Conservation (phyloP, 768 basidiomycete genomes). For the Lactifluus subvellereus region DNA sequence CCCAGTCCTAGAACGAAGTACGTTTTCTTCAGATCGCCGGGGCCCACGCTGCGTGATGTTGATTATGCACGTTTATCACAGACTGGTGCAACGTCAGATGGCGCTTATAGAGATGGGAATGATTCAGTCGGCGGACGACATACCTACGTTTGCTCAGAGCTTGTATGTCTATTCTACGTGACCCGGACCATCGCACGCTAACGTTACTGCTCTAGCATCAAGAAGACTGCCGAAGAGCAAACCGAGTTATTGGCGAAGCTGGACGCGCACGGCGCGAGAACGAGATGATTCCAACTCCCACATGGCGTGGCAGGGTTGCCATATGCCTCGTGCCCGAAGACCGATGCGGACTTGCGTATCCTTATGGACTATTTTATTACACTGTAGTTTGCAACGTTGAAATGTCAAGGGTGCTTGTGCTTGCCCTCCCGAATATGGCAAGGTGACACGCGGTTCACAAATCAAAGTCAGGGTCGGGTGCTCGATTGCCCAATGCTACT, state of each 20-base stretch:
- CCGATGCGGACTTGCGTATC: not conserved
- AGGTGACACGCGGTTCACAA: too few relatives aligned
- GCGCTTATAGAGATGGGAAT: slow-evolving; percentile 60
- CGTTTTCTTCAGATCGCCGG: slow-evolving; percentile 22
- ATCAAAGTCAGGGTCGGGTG: too few relatives aligned
- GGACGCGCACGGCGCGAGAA: slow-evolving; percentile 20
- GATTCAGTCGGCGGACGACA: slow-evolving; percentile 46
- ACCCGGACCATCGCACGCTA: not conserved
- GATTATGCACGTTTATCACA: slow-evolving; percentile 26
- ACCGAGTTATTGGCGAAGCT: slow-evolving; percentile 26
- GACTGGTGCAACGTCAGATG: slow-evolving; percentile 47
- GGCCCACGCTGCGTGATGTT: not conserved
- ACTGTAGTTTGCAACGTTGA: too few relatives aligned
- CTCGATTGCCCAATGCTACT: too few relatives aligned
- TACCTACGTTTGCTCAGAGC: slow-evolving; percentile 53
- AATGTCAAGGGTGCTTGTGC: not conserved
- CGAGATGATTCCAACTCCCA: not conserved
- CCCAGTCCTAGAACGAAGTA: slow-evolving; percentile 49
- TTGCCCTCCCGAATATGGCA: not conserved
- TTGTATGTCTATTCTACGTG: slow-evolving; percentile 45
- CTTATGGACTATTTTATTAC: slow-evolving; percentile 11
- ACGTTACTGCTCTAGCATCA: slow-evolving; percentile 13
- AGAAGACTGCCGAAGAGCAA: slow-evolving; percentile 27
- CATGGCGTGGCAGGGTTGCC: not conserved
- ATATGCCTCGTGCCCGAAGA: not conserved